Evolutionary conservation across 768 basidiomycete genomes (phyloP).

Genomic region (Mycena chlorophos): DNA sequence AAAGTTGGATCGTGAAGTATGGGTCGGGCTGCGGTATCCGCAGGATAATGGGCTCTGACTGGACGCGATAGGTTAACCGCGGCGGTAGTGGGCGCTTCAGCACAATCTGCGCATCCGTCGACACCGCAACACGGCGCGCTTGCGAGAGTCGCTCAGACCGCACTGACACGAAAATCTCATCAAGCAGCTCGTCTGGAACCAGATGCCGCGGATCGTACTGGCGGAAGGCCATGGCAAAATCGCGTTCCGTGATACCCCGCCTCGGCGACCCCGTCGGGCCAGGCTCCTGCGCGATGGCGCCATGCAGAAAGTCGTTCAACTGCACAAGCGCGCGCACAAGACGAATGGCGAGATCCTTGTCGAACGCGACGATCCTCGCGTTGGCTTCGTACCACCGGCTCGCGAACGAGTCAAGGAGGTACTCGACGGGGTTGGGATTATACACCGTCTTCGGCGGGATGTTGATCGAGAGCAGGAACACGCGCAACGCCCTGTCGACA

Average conservation of each 20-base stretch:
- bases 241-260: slow-evolving; percentile 66
- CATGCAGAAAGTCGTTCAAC: slow-evolving; percentile 86
- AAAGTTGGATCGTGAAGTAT: slow-evolving; percentile 77
- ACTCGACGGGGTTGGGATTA: slow-evolving; percentile 53
- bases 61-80: slow-evolving; percentile 81
- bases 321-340: slow-evolving; percentile 82
- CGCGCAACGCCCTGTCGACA: slow-evolving; percentile 86
- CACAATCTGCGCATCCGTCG: slow-evolving; percentile 57
- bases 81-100: slow-evolving; percentile 75
- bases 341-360: slow-evolving; percentile 75
- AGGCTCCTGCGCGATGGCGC: slow-evolving; percentile 61
- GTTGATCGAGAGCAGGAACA: slow-evolving; percentile 83
- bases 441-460: slow-evolving; percentile 42
- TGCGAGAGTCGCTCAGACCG: slow-evolving; percentile 70
- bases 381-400: slow-evolving; percentile 92
- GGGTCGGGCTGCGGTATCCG: slow-evolving; percentile 84
- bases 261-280: slow-evolving; percentile 54
- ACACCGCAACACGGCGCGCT: slow-evolving; percentile 51
- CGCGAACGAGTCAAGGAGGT: slow-evolving; percentile 82
- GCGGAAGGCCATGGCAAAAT: slow-evolving; percentile 84
- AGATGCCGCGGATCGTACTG: slow-evolving; percentile 69
- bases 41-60: slow-evolving; percentile 86
- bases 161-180: slow-evolving; percentile 79
- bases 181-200: slow-evolving; percentile 74
- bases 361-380: slow-evolving; percentile 70